phyloP scores from a whole-genome alignment of 108 stramenopile species.

The Pelagomonas calceolata region DNA sequence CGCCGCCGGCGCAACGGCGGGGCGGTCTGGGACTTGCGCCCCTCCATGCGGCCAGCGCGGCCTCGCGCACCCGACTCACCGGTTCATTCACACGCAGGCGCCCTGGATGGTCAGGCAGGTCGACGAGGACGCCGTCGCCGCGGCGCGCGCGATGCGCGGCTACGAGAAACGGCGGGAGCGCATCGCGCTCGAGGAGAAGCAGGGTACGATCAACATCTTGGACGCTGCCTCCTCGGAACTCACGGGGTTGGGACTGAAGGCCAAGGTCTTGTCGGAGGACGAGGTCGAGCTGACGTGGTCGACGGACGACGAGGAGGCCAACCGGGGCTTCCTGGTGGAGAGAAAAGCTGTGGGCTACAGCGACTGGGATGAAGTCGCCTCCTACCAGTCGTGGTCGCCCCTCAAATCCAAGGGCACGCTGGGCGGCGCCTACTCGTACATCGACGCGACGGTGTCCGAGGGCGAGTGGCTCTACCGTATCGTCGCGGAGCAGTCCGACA shows the following conservation, averaged over 20 bases:
- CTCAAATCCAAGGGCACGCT: slow-evolving; percentile 4
- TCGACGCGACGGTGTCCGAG: background rate
- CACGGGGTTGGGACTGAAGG: background rate
- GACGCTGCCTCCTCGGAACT: background rate
- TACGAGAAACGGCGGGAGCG: background rate
- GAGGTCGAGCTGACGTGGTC: slow-evolving; percentile 6
- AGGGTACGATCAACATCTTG: background rate
- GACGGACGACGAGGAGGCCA: background rate
- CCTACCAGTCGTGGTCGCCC: background rate
- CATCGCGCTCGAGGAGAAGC: background rate
- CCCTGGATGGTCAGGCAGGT: slow-evolving; percentile 11
- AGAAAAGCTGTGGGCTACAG: background rate
- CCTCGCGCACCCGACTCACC: no score
- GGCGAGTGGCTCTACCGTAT: background rate
- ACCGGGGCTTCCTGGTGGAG: slow-evolving; percentile 7
- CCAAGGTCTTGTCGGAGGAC: background rate
- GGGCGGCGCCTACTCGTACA: slow-evolving; percentile 1
- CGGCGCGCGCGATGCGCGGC: background rate
- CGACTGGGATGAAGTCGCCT: slow-evolving; percentile 5
- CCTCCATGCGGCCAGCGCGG: no score
- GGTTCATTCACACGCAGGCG: no score
- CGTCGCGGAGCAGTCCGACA: slow-evolving; percentile 1
- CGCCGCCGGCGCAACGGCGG: no score
- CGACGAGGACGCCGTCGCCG: slow-evolving; percentile 2
- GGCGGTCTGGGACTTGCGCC: no score